Base-by-base conservation (phyloP, 2,329 filamentous ascomycete genomes). In the Calonectria pseudoturangicola region DNA sequence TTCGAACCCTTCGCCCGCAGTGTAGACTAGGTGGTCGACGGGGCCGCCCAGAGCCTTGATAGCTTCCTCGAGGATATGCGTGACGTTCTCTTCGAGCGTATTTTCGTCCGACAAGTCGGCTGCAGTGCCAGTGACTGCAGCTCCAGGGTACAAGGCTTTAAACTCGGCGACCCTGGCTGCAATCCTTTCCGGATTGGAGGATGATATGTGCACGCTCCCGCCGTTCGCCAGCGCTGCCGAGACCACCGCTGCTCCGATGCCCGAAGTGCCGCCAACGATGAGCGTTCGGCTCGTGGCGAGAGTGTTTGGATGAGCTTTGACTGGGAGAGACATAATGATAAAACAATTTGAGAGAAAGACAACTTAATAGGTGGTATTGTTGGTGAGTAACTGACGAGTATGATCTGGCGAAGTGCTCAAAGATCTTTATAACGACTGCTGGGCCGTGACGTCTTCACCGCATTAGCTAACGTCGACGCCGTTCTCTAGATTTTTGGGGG, bases 161-260 rank as follows among this genome's bases (percentile, higher is more conserved):
- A 56, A 36, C 9, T 56, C 51, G 0, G 28, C 13, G 28, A 36
- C 36, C 30, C 21, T 56, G 18, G 28, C 3, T 3, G 30, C 4
- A 36, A 56, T 12, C 51, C 21, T 56, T 28, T 56, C 51, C 10
- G 51, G 28, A 9, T 56, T 56, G 18, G 51, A 56, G 9, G 51
- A 56, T 36, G 51, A 56, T 56, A 56, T 56, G 51, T 56, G 51
- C 6, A 56, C 51, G 30, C 28, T 56, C 18, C 51, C 51, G 18
- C 30, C 10, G n/a, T 56, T 56, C 13, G 51, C 51, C 51, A 56
- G 51, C 16, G 51, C 51, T 28, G 51, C 51, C 51, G 51, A 56
- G 30, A 56, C 51, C 18, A 56, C 51, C 8, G 51, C 51, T 21
- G 51, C 51, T 13, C 51, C 51, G 28, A 56, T 16, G 51, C 51